Conservation (phyloP, 441 rosid species). For the Adansonia grandidieri region DNA sequence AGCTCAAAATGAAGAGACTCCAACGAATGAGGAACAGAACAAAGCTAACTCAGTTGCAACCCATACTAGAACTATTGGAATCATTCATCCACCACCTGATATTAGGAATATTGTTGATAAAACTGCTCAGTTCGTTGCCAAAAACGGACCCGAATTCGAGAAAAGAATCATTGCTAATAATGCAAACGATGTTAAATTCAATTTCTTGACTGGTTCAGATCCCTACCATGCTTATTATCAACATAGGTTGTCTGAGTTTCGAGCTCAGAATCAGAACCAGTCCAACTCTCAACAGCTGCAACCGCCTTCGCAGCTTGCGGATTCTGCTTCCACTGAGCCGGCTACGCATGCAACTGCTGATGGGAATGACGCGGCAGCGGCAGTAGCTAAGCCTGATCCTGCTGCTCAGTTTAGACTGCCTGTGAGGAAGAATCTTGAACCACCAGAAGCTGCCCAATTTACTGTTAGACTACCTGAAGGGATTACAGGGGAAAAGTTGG, state of each 20-base stretch:
- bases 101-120: conserved; percentile 83
- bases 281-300: conserved; percentile 43
- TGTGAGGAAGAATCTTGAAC: conserved; percentile 64
- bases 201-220: conserved; percentile 68
- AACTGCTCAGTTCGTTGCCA: conserved; percentile 85
- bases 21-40: conserved; percentile 47
- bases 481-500: conserved; percentile 88
- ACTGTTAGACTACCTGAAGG: conserved; percentile 87
- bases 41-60: conserved; percentile 66
- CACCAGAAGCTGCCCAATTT: conserved; percentile 85
- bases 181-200: conserved; percentile 80
- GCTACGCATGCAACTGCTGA: conserved; percentile 39
- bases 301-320: conserved; percentile 42
- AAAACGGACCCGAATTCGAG: conserved; percentile 84
- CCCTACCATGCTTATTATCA: conserved; percentile 91
- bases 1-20: conserved; percentile 44
- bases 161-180: conserved; percentile 74
- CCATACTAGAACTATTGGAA: conserved; percentile 85
- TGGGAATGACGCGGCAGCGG: conserved; percentile 41
- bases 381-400: conserved; percentile 50
- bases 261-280: conserved; percentile 57
- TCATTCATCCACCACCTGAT: conserved; percentile 92
- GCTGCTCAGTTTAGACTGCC: conserved; percentile 67
- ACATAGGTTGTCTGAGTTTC: conserved; percentile 75
- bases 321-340: conserved; percentile 44